Evolutionary conservation across 805 yeast genomes (phyloP).

Genomic region (Cyberlindnera euphorbiae): DNA sequence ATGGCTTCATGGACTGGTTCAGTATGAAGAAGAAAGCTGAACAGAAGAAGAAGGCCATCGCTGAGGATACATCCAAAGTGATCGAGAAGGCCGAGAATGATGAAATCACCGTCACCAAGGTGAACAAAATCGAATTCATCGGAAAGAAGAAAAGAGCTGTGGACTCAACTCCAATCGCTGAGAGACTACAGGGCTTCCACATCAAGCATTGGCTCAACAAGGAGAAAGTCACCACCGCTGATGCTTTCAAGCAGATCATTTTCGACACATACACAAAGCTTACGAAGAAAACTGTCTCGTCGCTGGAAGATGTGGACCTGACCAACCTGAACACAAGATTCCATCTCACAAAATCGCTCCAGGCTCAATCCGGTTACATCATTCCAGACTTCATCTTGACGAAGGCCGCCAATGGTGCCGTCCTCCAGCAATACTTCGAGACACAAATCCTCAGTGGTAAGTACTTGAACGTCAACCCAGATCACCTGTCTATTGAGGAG

Average conservation of each 20-base stretch:
- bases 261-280: conserved; percentile 15
- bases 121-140: conserved; percentile 25
- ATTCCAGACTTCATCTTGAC: conserved; percentile 36
- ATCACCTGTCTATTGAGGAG: conserved; percentile 15
- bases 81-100: conserved; percentile 34
- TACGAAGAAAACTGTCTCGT: conserved; percentile 4
- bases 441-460: conserved; percentile 28
- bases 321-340: conserved; percentile 31
- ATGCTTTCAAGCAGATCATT: conserved; percentile 25
- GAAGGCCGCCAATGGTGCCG: conserved; percentile 25
- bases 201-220: conserved; percentile 32
- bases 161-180: conserved; percentile 8
- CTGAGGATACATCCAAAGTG: conserved; percentile 26
- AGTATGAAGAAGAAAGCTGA: conserved; percentile 29
- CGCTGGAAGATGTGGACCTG: conserved; percentile 16
- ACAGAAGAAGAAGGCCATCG: conserved; percentile 18
- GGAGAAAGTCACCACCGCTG: conserved; percentile 23
- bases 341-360: conserved; percentile 30
- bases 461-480: conserved; percentile 13
- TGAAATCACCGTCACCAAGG: conserved; percentile 17
- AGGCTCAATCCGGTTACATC: conserved; percentile 32
- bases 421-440: conserved; percentile 26
- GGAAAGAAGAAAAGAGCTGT: conserved; percentile 18
- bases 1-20: conserved; percentile 38
- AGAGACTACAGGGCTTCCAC: conserved; percentile 24